Base-by-base conservation (phyloP, 148 eudicot species). In the Arbutus unedo region DNA sequence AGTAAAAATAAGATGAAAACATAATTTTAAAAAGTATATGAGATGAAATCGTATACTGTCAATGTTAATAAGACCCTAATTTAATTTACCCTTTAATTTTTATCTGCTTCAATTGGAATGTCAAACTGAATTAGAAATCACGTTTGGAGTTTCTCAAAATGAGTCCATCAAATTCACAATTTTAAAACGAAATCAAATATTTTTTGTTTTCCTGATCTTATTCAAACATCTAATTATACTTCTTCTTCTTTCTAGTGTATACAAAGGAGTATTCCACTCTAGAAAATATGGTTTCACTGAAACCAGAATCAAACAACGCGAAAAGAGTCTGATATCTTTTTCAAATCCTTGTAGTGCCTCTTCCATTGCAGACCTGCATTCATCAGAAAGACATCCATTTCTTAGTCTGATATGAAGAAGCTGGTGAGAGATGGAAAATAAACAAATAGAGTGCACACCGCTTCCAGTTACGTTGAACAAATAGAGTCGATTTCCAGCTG, bases 401-500 rank as follows among this genome's bases (percentile, higher is more conserved):
- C 38, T 31, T 31, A 31, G 21, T 15, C 8, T 18, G 41, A 4
- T 59, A 16, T 16, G 53, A 25, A 25, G 23, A 71, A n/a, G 31
- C 41, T 31, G 49, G 23, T 18, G 77, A 25, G 16, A 19, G n/a
- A 6, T 68, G 16, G 41, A 25, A 41, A 56, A 79, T 60, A 16
- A 47, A 51, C 4, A 31, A 31, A 31, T 31, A 31, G 38, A 25
- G 16, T 54, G 2, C 88, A 15, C 88, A 93, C 98, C 98, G 43
- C 56, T 95, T 59, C 90, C 98, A 11, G 92, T 91, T 49, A 95
- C 91, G 41, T 62, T 90, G 86, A 94, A 96, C 81, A 94, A 85
- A 88, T 96, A 96, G 31, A 96, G 94, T 62, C 98, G 93, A 83
- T 96, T 96, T 62, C 98, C 98, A 56, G 98, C 98, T 7, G 98